phyloP scores from a whole-genome alignment of 169 alveolate species.

The Babesia caballi region DNA sequence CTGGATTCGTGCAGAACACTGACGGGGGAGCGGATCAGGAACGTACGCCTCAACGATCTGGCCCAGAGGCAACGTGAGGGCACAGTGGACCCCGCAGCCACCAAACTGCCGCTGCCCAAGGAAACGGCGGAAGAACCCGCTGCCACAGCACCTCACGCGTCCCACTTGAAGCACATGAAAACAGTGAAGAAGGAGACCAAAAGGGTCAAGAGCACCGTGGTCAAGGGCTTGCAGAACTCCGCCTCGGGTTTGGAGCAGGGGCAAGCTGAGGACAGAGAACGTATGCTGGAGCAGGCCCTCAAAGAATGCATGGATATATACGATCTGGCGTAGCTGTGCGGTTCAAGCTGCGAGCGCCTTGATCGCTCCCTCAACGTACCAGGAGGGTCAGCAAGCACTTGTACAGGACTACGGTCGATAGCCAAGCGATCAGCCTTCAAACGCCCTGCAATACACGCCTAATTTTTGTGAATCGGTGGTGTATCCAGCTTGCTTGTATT shows the following conservation, averaged over 20 bases:
- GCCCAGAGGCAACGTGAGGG: conserved; percentile 20
- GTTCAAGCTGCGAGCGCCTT: no score
- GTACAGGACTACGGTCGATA: no score
- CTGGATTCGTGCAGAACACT: conserved; percentile 62
- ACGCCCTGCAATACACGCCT: no score
- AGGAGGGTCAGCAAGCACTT: no score
- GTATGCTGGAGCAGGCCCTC: conserved; percentile 8
- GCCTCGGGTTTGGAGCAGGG: conserved; percentile 2
- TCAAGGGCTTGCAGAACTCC: conserved; percentile 25
- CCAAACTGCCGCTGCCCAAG: conserved; percentile 31
- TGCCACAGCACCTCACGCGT: background rate
- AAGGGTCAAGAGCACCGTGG: conserved; percentile 42
- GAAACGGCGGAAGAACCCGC: background rate
- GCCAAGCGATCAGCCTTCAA: no score
- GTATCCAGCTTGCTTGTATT: no score
- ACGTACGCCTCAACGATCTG: conserved; percentile 31
- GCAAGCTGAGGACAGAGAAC: conserved; percentile 3
- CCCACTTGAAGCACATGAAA: conserved; percentile 11
- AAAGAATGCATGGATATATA: conserved; percentile 42
- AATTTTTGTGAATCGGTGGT: no score
- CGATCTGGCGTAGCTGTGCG: background rate
- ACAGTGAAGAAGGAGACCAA: conserved; percentile 33
- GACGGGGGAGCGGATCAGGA: conserved; percentile 50
- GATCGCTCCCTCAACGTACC: no score
- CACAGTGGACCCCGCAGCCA: conserved; percentile 12